Evolutionary conservation across 148 eudicot genomes (phyloP), one percentile per base, ranked within the genome.

Genomic region (Spergularia bocconei): DNA sequence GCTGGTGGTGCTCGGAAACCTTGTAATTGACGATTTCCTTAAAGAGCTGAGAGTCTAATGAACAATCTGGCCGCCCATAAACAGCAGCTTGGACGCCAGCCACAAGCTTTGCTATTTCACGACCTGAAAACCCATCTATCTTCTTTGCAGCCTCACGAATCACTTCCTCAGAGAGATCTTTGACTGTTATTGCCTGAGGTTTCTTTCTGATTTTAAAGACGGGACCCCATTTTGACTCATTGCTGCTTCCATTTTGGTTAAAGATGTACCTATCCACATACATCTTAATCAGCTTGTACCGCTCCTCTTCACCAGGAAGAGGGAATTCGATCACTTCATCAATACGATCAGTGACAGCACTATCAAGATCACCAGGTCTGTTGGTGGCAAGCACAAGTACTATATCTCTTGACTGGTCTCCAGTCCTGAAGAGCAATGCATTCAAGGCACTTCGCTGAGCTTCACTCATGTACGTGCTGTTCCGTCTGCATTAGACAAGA

Each of bases 61-160:
- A 85, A 77, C 99, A 95, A 62, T 95, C 98, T 2, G 92, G 88
- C 38, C 91, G 79, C 57, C 97, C 98, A 77, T 92, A 92, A 1
- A 95, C 97, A 12, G 98, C 93, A 17, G 98, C 98, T 81, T 95
- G 98, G 62, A 95, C 92, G 73, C 98, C 82, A 36, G 98, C 98
- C 86, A 95, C 77, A 65, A 95, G 90, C 78, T 95, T 95, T 2
- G 97, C 98, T 69, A 90, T 92, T 86, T 95, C 99, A 74, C 99
- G 89, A 13, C 99, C 99, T 0, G 99, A 95, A 73, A 95, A 95
- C 59, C 99, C 99, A 75, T 92, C 88, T 0, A 87, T 95, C 82
- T 84, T 95, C 76, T 68, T 74, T 7, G 97, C 99, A 52, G 94
- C 99, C 67, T 95, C 96, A 73, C 86, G 75, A 61, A 95, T 75